Conservation (phyloP, 495 filamentous ascomycete genomes). For the Penicillium nucicola region DNA sequence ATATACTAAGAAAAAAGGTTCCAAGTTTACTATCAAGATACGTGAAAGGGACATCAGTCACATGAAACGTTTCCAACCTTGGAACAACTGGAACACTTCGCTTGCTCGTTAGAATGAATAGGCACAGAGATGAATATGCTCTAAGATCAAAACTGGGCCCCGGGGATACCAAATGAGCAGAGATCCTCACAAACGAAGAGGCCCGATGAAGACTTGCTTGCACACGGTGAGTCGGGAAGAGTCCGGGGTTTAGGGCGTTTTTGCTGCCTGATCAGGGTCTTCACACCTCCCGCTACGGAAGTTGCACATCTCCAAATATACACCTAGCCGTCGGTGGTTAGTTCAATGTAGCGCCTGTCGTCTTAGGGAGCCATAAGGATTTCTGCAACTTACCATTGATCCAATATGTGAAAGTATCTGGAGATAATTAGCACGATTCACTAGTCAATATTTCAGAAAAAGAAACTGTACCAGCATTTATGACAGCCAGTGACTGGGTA, state of each 20-base stretch:
- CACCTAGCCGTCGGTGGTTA: constrained; percentile 3
- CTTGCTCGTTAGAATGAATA: background rate
- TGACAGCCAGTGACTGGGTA: background rate
- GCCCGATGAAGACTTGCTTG: background rate
- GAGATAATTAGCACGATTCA: constrained; percentile 2
- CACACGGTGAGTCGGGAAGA: background rate
- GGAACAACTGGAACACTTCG: background rate
- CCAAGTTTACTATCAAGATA: too few species aligned
- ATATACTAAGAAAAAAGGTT: background rate
- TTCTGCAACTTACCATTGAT: constrained; percentile 3
- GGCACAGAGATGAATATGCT: background rate
- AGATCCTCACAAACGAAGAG: background rate
- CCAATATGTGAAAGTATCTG: constrained; percentile 4
- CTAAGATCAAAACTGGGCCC: constrained; percentile 2
- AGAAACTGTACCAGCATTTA: constrained; percentile 1
- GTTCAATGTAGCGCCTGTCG: background rate
- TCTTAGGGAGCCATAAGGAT: background rate
- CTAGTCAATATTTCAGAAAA: constrained; percentile 2
- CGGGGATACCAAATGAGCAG: constrained; percentile 1
- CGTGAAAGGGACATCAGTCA: background rate
- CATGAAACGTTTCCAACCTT: background rate
- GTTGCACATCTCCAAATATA: background rate
- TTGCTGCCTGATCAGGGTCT: background rate
- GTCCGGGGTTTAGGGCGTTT: background rate
- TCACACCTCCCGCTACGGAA: constrained; percentile 4